Evolutionary conservation across 2,329 filamentous ascomycete genomes (phyloP), one percentile per base, ranked within the genome.

Genomic region (Pseudofabraea citricarpa): DNA sequence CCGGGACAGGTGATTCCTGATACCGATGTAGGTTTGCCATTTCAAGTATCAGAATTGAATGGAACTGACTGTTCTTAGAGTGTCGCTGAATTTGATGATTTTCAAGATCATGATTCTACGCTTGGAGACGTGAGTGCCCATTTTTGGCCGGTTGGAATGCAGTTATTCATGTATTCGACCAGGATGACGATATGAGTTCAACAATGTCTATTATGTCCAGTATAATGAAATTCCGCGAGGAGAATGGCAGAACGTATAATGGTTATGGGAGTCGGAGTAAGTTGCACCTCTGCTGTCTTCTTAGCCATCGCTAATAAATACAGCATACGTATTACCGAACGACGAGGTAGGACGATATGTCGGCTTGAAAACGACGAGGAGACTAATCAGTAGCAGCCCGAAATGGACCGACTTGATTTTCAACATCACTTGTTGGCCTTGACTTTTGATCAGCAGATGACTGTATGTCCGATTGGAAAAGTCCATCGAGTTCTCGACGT

Each of bases 161-260:
- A 29, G 12, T n/a, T 29, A 12, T 12, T 12, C 26, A 12, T 6
- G 26, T 29, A 6, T 29, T 10, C 26, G 15, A 12, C 12, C 21
- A 36, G 33, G 33, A 20, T 13, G 33, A 36, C 21, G 33, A 36
- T 20, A 18, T 36, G 33, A 36, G 33, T 20, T 38, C 33, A 12
- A 44, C 45, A 16, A 36, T 29, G 13, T 47, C 45, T 4, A 27
- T 47, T 10, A 36, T 27, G 38, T 62, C 62, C 2, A 67, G 62
- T 43, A 61, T 68, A 27, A 47, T 59, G 31, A 47, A 56, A 7
- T 65, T 64, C 47, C 61, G 62, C 7, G 50, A 56, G 3, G 64
- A 66, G 29, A 64, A 67, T 46, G 65, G 65, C 2, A 52, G 65
- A 20, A 66, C 64, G 0, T 68, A 67, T 31, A 64, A 67, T 40